Evolutionary conservation across 2,329 filamentous ascomycete species (phyloP).

Genomic region (Endothia cerciana): DNA sequence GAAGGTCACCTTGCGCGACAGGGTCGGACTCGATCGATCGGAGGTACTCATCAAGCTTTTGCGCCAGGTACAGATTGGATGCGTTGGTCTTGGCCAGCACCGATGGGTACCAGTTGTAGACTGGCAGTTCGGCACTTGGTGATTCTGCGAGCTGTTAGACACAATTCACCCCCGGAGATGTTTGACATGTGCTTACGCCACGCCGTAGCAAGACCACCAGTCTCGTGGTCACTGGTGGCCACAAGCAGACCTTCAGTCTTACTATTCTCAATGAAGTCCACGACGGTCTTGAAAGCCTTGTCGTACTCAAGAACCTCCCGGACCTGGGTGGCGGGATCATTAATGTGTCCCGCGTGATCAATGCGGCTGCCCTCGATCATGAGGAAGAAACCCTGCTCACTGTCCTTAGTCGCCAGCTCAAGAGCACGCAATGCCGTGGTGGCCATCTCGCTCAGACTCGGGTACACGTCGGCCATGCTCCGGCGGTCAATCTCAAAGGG

Average conservation of each 20-base stretch:
- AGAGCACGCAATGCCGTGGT: conserved; percentile 78
- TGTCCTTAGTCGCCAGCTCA: conserved; percentile 78
- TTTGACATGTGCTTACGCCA: conserved; percentile 60
- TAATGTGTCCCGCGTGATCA: conserved; percentile 89
- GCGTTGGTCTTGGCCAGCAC: conserved; percentile 78
- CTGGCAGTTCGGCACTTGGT: conserved; percentile 47
- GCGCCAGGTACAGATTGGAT: conserved; percentile 72
- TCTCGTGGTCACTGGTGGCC: conserved; percentile 94
- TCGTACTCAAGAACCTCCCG: conserved; percentile 97
- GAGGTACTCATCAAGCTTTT: conserved; percentile 65
- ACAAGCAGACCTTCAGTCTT: conserved; percentile 79
- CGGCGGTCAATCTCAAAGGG: conserved; percentile 93
- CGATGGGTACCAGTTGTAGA: conserved; percentile 78
- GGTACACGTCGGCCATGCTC: conserved; percentile 77
- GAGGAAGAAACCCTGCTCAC: conserved; percentile 93
- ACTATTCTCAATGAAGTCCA: conserved; percentile 81
- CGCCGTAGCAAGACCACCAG: conserved; percentile 82
- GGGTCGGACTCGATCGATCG: conserved; percentile 38
- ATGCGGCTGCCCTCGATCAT: conserved; percentile 98
- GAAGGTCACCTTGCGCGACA: conserved; percentile 46
- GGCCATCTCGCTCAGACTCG: conserved; percentile 90
- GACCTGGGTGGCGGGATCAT: conserved; percentile 82
- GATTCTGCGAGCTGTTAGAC: conserved; percentile 23
- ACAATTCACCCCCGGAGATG: not conserved
- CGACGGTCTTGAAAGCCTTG: conserved; percentile 77